Evolutionary conservation across 2,329 filamentous ascomycete species (phyloP).

Genomic region (Sarocladium brachiariae): DNA sequence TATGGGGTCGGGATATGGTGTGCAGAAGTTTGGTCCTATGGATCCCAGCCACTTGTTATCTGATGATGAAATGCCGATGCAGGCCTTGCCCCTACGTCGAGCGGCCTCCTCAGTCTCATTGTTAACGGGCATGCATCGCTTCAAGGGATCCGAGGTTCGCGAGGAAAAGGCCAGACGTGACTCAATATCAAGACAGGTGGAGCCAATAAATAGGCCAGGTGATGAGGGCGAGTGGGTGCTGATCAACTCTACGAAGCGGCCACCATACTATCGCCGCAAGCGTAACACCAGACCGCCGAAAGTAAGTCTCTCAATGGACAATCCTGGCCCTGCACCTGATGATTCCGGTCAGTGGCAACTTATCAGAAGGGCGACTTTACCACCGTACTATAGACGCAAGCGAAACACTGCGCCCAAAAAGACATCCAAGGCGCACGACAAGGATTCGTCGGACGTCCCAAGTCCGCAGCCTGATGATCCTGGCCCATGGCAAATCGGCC

Average conservation of each 20-base stretch:
- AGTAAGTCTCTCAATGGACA: no score
- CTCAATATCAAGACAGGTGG: neutral
- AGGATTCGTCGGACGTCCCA: no score
- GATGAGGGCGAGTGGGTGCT: neutral
- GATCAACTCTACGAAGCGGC: neutral
- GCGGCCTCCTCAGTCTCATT: neutral
- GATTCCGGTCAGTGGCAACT: no score
- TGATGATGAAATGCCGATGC: slow-evolving; percentile 5
- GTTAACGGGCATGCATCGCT: neutral
- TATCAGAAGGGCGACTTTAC: no score
- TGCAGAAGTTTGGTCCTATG: neutral
- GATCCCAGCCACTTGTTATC: neutral
- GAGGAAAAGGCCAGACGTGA: neutral
- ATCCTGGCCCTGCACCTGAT: no score
- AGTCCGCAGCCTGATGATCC: no score
- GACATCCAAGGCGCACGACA: no score
- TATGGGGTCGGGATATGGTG: no score
- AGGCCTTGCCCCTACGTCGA: neutral
- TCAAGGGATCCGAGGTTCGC: neutral
- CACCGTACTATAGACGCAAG: no score
- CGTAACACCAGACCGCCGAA: no score
- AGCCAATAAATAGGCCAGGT: neutral
- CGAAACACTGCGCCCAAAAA: no score
- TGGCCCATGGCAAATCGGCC: no score
- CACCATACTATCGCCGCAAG: neutral